phyloP scores from a whole-genome alignment of 2,329 filamentous ascomycete genomes.

The Lachnum nothofagi region DNA sequence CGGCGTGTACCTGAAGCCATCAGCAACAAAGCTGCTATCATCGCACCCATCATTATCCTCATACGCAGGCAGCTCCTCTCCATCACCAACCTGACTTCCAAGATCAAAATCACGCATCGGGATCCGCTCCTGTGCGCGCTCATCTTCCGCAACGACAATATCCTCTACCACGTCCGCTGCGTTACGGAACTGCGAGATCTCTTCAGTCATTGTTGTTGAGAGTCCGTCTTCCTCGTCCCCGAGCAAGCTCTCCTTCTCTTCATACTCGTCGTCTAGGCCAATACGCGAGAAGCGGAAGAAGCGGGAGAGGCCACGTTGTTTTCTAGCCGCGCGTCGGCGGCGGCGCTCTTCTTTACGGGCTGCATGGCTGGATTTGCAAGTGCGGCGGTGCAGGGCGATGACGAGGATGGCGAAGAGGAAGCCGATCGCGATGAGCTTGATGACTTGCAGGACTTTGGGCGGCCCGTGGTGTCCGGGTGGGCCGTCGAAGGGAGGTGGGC shows the following conservation, averaged over 20 bases:
- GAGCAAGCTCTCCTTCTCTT: slow-evolving; percentile 23
- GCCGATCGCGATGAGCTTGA: slow-evolving; percentile 22
- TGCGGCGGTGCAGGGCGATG: slow-evolving; percentile 20
- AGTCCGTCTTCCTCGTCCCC: slow-evolving; percentile 20
- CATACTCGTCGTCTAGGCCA: slow-evolving; percentile 6
- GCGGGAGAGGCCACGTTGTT: slow-evolving; percentile 10
- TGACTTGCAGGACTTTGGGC: slow-evolving; percentile 12
- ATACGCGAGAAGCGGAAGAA: slow-evolving; percentile 14
- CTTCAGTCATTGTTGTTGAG: slow-evolving; percentile 22
- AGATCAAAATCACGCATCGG: slow-evolving; percentile 11
- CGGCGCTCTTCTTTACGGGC: slow-evolving; percentile 18
- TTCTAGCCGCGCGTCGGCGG: slow-evolving; percentile 18
- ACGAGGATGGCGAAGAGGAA: slow-evolving; percentile 25
- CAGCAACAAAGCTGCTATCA: slow-evolving; percentile 20
- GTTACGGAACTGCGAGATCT: slow-evolving; percentile 22
- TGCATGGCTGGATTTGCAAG: slow-evolving; percentile 14
- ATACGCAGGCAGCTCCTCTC: slow-evolving; percentile 27
- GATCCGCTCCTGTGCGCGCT: slow-evolving; percentile 1
- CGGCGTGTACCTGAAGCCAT: slow-evolving; percentile 29
- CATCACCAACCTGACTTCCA: slow-evolving; percentile 11
- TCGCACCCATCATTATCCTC: slow-evolving; percentile 27
- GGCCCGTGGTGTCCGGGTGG: slow-evolving; percentile 1
- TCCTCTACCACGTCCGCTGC: slow-evolving; percentile 22
- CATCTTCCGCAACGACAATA: slow-evolving; percentile 21
- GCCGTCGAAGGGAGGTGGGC: neutral